Evolutionary conservation across 257 asterid genomes (phyloP).

Genomic region (Nicotiana benthamiana): DNA sequence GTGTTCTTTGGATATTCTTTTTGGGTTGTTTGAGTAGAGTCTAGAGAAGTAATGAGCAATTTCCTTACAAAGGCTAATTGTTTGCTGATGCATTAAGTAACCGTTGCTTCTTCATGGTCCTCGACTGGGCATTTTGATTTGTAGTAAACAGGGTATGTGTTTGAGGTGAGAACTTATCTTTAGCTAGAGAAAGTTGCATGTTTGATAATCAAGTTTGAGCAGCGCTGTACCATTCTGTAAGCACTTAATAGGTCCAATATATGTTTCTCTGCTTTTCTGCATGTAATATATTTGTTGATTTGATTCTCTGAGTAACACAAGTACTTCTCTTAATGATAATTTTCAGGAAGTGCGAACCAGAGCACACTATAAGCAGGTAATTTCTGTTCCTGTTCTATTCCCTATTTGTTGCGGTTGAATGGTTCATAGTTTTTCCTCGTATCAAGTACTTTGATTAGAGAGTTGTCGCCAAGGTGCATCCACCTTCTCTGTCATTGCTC

Average conservation of each 20-base stretch:
- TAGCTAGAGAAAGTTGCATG: not conserved
- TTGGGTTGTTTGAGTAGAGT: not conserved
- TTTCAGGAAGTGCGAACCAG: constrained; percentile 64
- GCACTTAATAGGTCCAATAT: not conserved
- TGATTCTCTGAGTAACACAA: constrained; percentile 14
- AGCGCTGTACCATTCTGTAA: not conserved
- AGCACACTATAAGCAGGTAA: constrained; percentile 69
- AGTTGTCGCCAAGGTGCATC: not conserved
- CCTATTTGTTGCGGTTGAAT: not conserved
- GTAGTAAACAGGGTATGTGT: not conserved
- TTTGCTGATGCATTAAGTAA: not conserved
- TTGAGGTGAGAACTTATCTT: not conserved
- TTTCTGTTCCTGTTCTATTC: not conserved
- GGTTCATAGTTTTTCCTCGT: not conserved
- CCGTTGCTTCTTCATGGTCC: constrained; percentile 3
- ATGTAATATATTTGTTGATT: not conserved
- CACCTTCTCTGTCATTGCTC: not conserved
- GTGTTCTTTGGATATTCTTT: not conserved
- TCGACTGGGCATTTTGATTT: not conserved
- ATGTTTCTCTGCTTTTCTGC: not conserved
- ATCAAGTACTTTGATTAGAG: not conserved
- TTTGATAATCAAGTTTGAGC: not conserved
- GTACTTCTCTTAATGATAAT: constrained; percentile 6
- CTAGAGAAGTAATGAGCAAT: not conserved
- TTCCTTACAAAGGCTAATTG: not conserved